Conservation (phyloP, 2,329 filamentous ascomycete genomes). For the Colletotrichum abscissum region DNA sequence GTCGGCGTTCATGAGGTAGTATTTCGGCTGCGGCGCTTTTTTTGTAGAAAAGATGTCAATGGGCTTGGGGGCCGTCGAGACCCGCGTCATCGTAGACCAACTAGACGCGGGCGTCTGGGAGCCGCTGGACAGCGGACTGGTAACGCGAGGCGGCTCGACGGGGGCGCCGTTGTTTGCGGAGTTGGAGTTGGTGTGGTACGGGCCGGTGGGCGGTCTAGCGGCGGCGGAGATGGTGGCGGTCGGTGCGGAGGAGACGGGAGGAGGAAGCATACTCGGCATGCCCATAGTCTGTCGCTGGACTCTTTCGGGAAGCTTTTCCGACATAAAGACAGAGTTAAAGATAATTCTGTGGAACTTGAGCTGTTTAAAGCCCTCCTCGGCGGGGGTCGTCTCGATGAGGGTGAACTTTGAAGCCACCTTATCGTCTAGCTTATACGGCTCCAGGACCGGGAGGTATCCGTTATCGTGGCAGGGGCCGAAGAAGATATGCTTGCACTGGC, state of each 20-base stretch:
- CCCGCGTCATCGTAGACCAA: constrained; percentile 40
- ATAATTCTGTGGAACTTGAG: constrained; percentile 42
- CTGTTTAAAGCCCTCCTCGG: constrained; percentile 44
- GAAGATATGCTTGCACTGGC: constrained; percentile 46
- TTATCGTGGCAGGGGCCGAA: constrained; percentile 48
- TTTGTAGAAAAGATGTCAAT: constrained; percentile 44
- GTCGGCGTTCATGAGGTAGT: constrained; percentile 43
- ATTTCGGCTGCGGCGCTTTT: constrained; percentile 36
- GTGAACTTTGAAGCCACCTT: constrained; percentile 42
- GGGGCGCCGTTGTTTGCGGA: background rate
- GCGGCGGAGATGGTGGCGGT: background rate
- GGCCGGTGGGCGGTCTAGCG: background rate
- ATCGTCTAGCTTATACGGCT: constrained; percentile 44
- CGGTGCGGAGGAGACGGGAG: background rate
- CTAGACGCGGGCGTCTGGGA: constrained; percentile 23
- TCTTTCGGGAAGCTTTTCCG: constrained; percentile 39
- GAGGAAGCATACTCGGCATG: constrained; percentile 6
- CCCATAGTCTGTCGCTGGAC: background rate
- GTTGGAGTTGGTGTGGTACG: background rate
- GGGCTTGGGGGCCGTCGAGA: constrained; percentile 24
- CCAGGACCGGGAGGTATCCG: constrained; percentile 47
- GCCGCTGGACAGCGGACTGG: background rate
- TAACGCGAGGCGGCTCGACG: background rate
- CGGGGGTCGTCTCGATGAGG: constrained; percentile 45
- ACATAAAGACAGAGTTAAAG: constrained; percentile 46